These are phyloP conservation scores for Fusarium sp. DNA, from an alignment of 2,329 filamentous ascomycete species.

Conservation along the genomic window DNA sequence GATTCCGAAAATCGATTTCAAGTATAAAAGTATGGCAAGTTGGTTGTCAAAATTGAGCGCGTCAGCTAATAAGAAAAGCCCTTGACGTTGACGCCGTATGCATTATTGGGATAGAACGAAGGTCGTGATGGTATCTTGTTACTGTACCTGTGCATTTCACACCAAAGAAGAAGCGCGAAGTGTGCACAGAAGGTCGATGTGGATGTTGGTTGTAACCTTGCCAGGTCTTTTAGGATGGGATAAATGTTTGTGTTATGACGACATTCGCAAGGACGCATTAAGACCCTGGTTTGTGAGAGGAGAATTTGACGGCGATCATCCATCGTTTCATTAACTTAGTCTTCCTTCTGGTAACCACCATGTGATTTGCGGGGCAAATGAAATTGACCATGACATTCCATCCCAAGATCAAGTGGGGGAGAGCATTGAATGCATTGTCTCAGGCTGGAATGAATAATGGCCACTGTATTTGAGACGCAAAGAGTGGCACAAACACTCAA, in stretches of 20 bases:
- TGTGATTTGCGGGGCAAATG: neutral
- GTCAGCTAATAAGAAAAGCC: neutral
- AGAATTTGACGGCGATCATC: constrained; percentile 9
- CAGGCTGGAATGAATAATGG: neutral
- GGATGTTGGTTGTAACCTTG: neutral
- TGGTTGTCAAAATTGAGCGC: neutral
- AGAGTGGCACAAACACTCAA: neutral
- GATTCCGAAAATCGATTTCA: neutral
- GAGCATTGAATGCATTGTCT: constrained; percentile 2
- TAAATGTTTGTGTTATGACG: neutral
- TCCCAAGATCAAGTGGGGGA: neutral
- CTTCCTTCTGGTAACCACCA: neutral
- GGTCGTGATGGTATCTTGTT: neutral
- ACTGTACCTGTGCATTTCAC: neutral
- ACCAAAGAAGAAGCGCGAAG: neutral
- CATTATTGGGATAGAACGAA: neutral
- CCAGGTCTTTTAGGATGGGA: neutral
- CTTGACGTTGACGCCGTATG: neutral
- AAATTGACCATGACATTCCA: constrained; percentile 17
- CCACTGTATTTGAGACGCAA: constrained; percentile 7
- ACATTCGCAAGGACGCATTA: neutral
- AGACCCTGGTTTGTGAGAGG: neutral
- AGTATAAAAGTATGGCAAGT: neutral
- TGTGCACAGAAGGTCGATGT: neutral
- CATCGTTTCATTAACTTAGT: constrained; percentile 13